Conservation (phyloP, 2,329 filamentous ascomycete species). For the Aspergillus sp. region DNA sequence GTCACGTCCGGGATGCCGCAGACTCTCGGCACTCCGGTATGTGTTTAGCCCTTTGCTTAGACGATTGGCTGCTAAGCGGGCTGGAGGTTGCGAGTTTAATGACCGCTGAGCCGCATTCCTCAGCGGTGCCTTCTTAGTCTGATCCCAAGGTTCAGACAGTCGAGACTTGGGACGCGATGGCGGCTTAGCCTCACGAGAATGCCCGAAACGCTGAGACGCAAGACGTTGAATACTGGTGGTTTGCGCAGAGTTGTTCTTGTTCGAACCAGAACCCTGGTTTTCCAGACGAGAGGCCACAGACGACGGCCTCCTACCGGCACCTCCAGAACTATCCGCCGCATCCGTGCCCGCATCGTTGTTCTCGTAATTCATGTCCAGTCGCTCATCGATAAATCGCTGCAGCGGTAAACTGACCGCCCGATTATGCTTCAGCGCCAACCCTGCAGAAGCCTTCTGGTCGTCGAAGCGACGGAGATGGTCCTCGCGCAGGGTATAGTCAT, state of each 20-base stretch:
- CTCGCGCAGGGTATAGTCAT: constrained; percentile 23
- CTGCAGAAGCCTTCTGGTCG: constrained; percentile 16
- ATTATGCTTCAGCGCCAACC: constrained; percentile 18
- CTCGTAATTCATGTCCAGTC: constrained; percentile 22
- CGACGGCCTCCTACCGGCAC: constrained; percentile 10
- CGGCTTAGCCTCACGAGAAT: constrained; percentile 9
- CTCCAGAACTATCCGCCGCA: not conserved
- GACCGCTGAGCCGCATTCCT: constrained; percentile 12
- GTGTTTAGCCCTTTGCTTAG: constrained; percentile 23
- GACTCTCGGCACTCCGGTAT: constrained; percentile 25
- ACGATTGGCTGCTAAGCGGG: constrained; percentile 16
- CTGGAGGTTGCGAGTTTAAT: constrained; percentile 10
- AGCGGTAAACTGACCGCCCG: constrained; percentile 30
- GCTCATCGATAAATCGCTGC: constrained; percentile 34
- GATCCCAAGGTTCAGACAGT: constrained; percentile 12
- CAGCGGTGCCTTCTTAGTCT: constrained; percentile 9
- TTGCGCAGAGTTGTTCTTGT: constrained; percentile 10
- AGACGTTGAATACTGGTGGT: constrained; percentile 3
- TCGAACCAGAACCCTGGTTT: constrained; percentile 1
- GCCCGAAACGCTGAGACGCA: constrained; percentile 8
- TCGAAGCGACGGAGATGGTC: constrained; percentile 21
- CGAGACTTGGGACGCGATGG: constrained; percentile 3
- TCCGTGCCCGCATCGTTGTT: constrained; percentile 8
- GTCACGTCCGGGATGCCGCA: constrained; percentile 12
- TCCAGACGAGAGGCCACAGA: constrained; percentile 11